Conservation (phyloP, 1,284 basidiomycete genomes). For the Ceratobasidium sp. region DNA sequence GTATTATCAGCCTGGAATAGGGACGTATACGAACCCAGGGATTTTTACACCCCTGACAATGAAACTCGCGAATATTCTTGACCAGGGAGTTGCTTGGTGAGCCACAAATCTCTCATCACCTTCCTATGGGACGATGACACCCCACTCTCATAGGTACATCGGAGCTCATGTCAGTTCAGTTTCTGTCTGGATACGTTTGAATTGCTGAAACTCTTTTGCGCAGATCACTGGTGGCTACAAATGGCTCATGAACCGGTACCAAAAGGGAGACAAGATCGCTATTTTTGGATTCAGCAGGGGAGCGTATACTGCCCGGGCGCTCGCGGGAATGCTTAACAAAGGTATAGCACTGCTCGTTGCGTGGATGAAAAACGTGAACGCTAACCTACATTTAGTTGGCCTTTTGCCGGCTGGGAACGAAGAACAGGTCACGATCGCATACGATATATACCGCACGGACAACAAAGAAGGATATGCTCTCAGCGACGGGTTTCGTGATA, state of each 20-base stretch:
- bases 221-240: slow-evolving; percentile 46
- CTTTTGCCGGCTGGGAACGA: slow-evolving; percentile 30
- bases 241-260: slow-evolving; percentile 45
- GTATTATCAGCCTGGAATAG: slow-evolving; percentile 42
- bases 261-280: slow-evolving; percentile 43
- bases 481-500: slow-evolving; percentile 43
- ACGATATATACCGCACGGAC: slow-evolving; percentile 33
- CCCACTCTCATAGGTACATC: slow-evolving; percentile 9
- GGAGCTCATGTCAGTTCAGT: slow-evolving; percentile 14
- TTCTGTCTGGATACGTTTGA: not conserved
- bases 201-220: not conserved
- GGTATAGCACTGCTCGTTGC: not conserved
- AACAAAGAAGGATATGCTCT: slow-evolving; percentile 26
- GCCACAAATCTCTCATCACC: slow-evolving; percentile 2
- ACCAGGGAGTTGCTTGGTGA: slow-evolving; percentile 43
- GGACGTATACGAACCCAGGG: slow-evolving; percentile 44
- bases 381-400: slow-evolving; percentile 17
- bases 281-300: slow-evolving; percentile 45
- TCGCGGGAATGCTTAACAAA: slow-evolving; percentile 32
- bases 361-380: too few species aligned
- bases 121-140: not conserved
- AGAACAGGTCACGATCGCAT: slow-evolving; percentile 33
- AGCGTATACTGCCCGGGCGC: slow-evolving; percentile 44
- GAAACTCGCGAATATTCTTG: slow-evolving; percentile 42
- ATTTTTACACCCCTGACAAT: slow-evolving; percentile 36